Conservation (phyloP, 2,329 filamentous ascomycete genomes). For the Colletotrichum chlorophyti region DNA sequence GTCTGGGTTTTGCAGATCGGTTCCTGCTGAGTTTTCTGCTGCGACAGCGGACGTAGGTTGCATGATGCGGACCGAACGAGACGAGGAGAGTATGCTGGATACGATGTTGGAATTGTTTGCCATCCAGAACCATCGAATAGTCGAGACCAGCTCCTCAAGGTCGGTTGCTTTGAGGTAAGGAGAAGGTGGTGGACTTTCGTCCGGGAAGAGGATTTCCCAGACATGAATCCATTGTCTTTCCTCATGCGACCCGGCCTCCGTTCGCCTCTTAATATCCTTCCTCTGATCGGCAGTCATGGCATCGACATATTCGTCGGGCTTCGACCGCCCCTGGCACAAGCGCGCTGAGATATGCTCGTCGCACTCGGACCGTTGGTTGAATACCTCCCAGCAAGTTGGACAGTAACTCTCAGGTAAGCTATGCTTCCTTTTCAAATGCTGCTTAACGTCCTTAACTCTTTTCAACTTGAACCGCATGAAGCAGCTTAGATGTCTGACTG, state of each 20-base stretch:
- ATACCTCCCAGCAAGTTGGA: neutral
- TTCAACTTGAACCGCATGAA: conserved; percentile 33
- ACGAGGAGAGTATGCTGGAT: neutral
- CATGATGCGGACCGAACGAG: too few species aligned
- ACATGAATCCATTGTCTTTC: neutral
- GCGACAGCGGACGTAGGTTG: neutral
- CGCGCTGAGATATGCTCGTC: neutral
- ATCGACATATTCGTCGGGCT: neutral
- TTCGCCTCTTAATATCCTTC: neutral
- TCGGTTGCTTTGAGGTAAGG: neutral
- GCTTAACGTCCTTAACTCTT: conserved; percentile 38
- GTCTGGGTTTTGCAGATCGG: neutral
- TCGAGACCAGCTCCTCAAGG: neutral
- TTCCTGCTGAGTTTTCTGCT: neutral
- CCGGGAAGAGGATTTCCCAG: neutral
- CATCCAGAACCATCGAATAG: neutral
- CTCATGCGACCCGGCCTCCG: neutral
- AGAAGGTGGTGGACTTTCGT: neutral
- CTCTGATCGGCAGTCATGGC: neutral
- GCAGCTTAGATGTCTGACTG: conserved; percentile 33
- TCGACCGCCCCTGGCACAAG: neutral
- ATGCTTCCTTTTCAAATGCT: conserved; percentile 34
- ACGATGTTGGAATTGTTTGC: neutral
- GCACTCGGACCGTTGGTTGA: neutral
- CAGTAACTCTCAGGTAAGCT: neutral